Conservation (phyloP, 345 rosid genomes). For the Ceriops tagal region DNA sequence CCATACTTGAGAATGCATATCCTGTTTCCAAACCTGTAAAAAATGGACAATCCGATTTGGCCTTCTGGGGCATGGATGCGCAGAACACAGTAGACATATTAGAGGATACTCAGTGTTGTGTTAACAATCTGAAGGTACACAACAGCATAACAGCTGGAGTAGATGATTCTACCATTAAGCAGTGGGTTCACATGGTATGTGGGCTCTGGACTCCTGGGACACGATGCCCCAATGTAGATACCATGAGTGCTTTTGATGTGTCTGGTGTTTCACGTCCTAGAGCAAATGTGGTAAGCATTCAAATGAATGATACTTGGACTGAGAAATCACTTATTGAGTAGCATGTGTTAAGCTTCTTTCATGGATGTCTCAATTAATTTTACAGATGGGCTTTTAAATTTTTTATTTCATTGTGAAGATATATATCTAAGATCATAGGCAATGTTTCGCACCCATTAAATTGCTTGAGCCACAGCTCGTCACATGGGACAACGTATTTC, state of each 20-base stretch:
- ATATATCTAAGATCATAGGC: too few relatives aligned
- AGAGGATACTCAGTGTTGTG: constrained; percentile 11
- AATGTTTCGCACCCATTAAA: too few relatives aligned
- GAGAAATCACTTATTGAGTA: not conserved
- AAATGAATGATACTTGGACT: not conserved
- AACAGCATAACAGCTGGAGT: constrained; percentile 41
- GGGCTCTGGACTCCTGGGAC: constrained; percentile 57
- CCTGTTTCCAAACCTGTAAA: constrained; percentile 22
- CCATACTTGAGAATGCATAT: constrained; percentile 12
- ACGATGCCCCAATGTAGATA: constrained; percentile 48
- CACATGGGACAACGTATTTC: too few relatives aligned
- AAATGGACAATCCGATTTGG: constrained; percentile 23
- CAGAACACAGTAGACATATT: constrained; percentile 16
- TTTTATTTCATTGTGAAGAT: not conserved
- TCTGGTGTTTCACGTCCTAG: constrained; percentile 32
- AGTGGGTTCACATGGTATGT: constrained; percentile 60
- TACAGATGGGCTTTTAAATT: not conserved
- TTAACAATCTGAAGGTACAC: constrained; percentile 20
- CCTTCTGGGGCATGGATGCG: constrained; percentile 19
- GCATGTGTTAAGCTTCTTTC: not conserved
- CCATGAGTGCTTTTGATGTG: constrained; percentile 57
- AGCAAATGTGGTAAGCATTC: constrained; percentile 31
- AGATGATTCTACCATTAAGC: constrained; percentile 41
- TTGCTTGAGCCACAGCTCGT: too few relatives aligned
- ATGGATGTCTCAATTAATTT: not conserved